These are phyloP conservation scores for Colletotrichum neosansevieriae DNA, from an alignment of 2,329 filamentous ascomycete genomes.

Conservation along the genomic window DNA sequence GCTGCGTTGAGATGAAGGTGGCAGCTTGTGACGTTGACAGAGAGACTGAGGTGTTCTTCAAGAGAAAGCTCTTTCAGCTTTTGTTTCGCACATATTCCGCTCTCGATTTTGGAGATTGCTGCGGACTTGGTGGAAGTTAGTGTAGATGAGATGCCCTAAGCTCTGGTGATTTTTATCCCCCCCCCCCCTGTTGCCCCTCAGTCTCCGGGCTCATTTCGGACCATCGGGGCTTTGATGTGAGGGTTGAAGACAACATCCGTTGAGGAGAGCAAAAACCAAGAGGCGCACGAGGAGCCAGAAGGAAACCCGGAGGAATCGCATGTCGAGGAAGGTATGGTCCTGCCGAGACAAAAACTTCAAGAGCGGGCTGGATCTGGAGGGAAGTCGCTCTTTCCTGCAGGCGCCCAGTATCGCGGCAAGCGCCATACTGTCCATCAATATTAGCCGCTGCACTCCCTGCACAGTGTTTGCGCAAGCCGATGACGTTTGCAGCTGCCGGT, in stretches of 20 bases:
- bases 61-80: not conserved
- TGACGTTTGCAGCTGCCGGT: constrained; percentile 31
- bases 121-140: not conserved
- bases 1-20: not conserved
- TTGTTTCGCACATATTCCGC: constrained; percentile 9
- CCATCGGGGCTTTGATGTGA: constrained; percentile 12
- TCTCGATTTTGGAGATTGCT: not conserved
- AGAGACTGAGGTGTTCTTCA: not conserved
- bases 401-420: constrained; percentile 36
- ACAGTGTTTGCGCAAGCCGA: constrained; percentile 33
- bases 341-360: not conserved
- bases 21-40: constrained; percentile 3
- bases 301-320: constrained; percentile 20
- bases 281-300: not conserved
- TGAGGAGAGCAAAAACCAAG: not conserved
- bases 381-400: constrained; percentile 7
- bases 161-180: constrained; percentile 9
- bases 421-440: constrained; percentile 30
- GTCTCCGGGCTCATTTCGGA: constrained; percentile 26
- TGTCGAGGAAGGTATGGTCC: constrained; percentile 17
- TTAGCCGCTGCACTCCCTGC: constrained; percentile 17
- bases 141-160: not conserved
- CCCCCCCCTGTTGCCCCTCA: constrained; percentile 19
- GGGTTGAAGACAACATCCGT: constrained; percentile 1
- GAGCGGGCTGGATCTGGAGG: not conserved